Evolutionary conservation across 441 rosid species (phyloP), one percentile per base, ranked within the genome.

Genomic region (Euphorbia celastroides): DNA sequence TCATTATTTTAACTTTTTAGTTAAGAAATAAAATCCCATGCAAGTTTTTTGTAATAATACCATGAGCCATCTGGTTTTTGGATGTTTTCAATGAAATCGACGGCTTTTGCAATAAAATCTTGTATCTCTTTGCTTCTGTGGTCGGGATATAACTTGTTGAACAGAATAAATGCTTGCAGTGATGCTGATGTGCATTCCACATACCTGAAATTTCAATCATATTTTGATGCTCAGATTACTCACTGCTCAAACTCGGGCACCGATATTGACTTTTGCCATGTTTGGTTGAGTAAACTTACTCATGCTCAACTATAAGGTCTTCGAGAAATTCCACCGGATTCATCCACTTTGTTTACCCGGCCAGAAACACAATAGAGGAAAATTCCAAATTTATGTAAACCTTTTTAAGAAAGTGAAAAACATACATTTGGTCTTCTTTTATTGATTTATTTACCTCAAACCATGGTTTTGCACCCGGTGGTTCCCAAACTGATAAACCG

Each of bases 1-100:
- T 46, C 3, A 25, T 19, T 19, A 0, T 0, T 42, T 27, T 30
- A 17, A n/a, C 3, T 19, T 20, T 3, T 11, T 14, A 5, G 25
- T 23, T 38, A 62, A 34, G 17, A n/a, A 60, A 60, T 1, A 17
- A 16, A 32, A 5, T 10, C 0, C 62, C 70, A 23, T n/a, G n/a
- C n/a, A n/a, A n/a, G n/a, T n/a, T n/a, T n/a, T n/a, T n/a, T n/a
- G n/a, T n/a, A n/a, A n/a, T n/a, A n/a, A n/a, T 73, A 84, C 85
- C 87, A 85, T 36, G 84, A 81, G 27, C 89, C 89, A 51, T 85
- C 85, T 2, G 83, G 78, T 27, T 61, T 73, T 61, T 85, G 89
- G 34, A 66, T 71, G 42, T 69, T 65, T 73, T 78, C 79, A 8
- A 85, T 26, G 66, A 46, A 85, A 17, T 65, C 41, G 3, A 65